Base-by-base conservation (phyloP, 225 moss, liverwort and hornwort genomes). In the Bryoerythrophyllum caledonicum region DNA sequence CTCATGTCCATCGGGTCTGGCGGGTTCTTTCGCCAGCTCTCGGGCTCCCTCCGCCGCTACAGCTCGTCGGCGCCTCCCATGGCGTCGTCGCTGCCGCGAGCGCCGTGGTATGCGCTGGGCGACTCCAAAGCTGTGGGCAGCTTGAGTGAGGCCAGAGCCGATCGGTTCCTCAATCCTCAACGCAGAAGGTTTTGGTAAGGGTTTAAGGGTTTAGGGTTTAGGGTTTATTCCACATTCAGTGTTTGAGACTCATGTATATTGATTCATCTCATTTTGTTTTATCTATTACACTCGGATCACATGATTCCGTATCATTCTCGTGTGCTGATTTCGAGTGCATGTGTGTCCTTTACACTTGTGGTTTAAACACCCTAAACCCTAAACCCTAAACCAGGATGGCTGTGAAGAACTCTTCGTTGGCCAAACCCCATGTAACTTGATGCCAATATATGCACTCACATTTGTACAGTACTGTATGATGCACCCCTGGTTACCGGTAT, bases 21-120 rank as follows among this genome's bases (percentile, higher is more conserved):
- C 73, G 74, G 80, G 30, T 73, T 89, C 43, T 70, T 78, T 54
- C 88, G 85, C 70, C 85, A 91, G 61, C 78, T 91, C 30, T 91
- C 93, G 58, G 86, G 80, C 59, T 93, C 91, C 0, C 82, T 88
- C 52, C 75, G 86, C 73, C 84, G 90, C 60, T 89, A 77, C 72
- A 88, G 89, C 62, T 80, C 78, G 60, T 93, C 91, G 27, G 89
- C 89, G 63, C 91, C 89, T 38, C 74, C 89, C 5, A 91, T 85
- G 55, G 68, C 83, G 48, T 65, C 76, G 12, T 81, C 81, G 24
- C 57, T 81, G 35, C 84, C 91, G 21, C 86, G 81, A 73, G 73
- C 73, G 25, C 84, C 89, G n/a, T 91, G 91, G 93, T 83, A 82
- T 40, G 79, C 74, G 44, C 13, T 86, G 23, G 74, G 78, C 3